These are phyloP conservation scores for Hymenoscyphus scutula DNA, from an alignment of 2,329 filamentous ascomycete genomes.

Conservation along the genomic window DNA sequence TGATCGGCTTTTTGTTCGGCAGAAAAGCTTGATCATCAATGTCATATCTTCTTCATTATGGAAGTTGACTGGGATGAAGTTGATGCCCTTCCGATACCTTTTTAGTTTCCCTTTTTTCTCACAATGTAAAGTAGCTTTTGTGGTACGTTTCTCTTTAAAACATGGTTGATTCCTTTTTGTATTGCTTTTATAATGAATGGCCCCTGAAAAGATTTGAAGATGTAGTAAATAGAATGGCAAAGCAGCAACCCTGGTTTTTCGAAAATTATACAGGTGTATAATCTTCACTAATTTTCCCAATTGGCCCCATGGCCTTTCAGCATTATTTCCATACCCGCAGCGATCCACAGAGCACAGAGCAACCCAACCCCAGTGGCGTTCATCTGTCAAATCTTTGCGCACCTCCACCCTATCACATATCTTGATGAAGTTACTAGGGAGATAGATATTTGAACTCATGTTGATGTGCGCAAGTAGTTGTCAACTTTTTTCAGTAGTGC, in stretches of 20 bases:
- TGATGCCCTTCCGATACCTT: not conserved
- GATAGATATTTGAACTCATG: no score
- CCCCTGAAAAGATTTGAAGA: not conserved
- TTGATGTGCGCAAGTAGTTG: no score
- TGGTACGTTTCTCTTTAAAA: not conserved
- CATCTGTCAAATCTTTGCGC: no score
- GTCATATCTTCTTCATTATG: not conserved
- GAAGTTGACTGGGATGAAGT: constrained; percentile 2
- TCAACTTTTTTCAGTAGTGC: no score
- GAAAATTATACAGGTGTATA: not conserved
- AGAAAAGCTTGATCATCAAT: constrained; percentile 1
- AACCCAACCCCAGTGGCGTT: no score
- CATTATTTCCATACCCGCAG: not conserved
- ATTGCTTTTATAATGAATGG: not conserved
- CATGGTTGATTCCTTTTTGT: not conserved
- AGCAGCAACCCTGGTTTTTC: not conserved
- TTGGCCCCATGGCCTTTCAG: no score
- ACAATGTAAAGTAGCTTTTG: not conserved
- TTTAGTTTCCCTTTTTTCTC: not conserved
- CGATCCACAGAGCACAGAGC: not conserved
- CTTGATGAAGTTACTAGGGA: no score
- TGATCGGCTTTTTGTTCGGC: not conserved
- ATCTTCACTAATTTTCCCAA: not conserved
- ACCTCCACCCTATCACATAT: no score
- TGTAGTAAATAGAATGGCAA: constrained; percentile 1